Conservation (phyloP, 805 yeast genomes). For the Candida patagonica region DNA sequence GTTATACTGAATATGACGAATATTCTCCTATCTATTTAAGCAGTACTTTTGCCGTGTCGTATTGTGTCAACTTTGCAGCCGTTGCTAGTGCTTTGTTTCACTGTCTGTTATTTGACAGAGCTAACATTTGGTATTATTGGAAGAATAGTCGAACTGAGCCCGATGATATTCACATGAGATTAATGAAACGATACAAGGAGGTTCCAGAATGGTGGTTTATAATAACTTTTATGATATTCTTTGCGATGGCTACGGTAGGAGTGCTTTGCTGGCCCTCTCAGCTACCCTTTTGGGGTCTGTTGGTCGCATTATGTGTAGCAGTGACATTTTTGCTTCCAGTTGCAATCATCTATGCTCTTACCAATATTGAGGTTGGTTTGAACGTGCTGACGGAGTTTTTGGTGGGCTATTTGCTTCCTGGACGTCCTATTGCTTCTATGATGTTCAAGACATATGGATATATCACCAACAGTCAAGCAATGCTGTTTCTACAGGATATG, state of each 20-base stretch:
- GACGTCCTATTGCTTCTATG: conserved; percentile 52
- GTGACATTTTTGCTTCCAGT: conserved; percentile 50
- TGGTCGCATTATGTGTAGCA: conserved; percentile 45
- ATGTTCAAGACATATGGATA: conserved; percentile 52
- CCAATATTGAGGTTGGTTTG: conserved; percentile 50
- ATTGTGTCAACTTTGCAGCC: conserved; percentile 56
- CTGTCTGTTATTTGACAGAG: conserved; percentile 47
- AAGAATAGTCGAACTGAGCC: conserved; percentile 33
- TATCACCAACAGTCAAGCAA: conserved; percentile 45
- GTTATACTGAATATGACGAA: conserved; percentile 38
- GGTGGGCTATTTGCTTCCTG: conserved; percentile 58
- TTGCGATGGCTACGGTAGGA: conserved; percentile 36
- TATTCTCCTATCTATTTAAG: conserved; percentile 61
- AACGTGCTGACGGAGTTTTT: conserved; percentile 56
- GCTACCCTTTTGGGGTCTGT: conserved; percentile 53
- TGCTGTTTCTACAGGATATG: conserved; percentile 44
- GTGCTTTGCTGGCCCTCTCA: conserved; percentile 36
- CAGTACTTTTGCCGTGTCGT: conserved; percentile 48
- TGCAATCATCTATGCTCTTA: conserved; percentile 51
- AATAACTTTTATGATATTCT: conserved; percentile 35
- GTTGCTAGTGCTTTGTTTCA: conserved; percentile 53
- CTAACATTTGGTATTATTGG: conserved; percentile 43
- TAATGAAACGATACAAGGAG: conserved; percentile 49
- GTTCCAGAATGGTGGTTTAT: conserved; percentile 56
- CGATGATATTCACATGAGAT: conserved; percentile 44